Evolutionary conservation across 306 rosid genomes (phyloP).

Genomic region (Vicia faba): DNA sequence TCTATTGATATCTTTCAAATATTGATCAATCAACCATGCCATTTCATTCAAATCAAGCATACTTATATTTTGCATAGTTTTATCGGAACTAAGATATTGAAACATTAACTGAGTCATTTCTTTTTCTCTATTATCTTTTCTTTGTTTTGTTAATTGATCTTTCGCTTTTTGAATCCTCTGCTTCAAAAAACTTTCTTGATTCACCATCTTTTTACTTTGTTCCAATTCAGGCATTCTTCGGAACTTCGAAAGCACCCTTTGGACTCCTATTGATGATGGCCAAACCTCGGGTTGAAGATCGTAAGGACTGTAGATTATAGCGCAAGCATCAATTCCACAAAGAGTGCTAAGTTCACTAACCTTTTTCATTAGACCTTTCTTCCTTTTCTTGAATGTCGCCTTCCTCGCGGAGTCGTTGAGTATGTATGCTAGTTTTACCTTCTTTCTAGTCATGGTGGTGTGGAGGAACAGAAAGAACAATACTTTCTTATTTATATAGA

Average conservation of each 20-base stretch:
- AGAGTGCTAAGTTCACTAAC: constrained; percentile 51
- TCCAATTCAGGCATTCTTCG: constrained; percentile 48
- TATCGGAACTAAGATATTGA: constrained; percentile 46
- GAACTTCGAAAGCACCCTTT: constrained; percentile 38
- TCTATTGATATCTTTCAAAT: constrained; percentile 47
- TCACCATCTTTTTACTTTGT: constrained; percentile 56
- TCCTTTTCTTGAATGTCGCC: constrained; percentile 54
- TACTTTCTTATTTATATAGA: constrained; percentile 28
- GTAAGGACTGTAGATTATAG: constrained; percentile 46
- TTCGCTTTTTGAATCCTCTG: constrained; percentile 47
- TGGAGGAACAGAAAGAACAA: not conserved
- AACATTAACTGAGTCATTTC: constrained; percentile 52
- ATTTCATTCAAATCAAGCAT: constrained; percentile 49
- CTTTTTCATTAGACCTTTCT: constrained; percentile 54
- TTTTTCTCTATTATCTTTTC: constrained; percentile 47
- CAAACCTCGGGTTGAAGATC: constrained; percentile 57
- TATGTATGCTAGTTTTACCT: constrained; percentile 53
- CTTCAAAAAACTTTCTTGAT: constrained; percentile 48
- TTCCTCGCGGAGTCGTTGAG: constrained; percentile 49
- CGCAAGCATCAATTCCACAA: constrained; percentile 53
- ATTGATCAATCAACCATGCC: constrained; percentile 50
- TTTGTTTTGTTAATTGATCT: constrained; percentile 45
- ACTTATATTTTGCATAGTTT: constrained; percentile 40
- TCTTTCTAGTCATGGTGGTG: constrained; percentile 50
- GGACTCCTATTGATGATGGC: constrained; percentile 47